Evolutionary conservation across 495 filamentous ascomycete species (phyloP), one percentile per base, ranked within the genome.

Genomic region (Lophium mytilinum): DNA sequence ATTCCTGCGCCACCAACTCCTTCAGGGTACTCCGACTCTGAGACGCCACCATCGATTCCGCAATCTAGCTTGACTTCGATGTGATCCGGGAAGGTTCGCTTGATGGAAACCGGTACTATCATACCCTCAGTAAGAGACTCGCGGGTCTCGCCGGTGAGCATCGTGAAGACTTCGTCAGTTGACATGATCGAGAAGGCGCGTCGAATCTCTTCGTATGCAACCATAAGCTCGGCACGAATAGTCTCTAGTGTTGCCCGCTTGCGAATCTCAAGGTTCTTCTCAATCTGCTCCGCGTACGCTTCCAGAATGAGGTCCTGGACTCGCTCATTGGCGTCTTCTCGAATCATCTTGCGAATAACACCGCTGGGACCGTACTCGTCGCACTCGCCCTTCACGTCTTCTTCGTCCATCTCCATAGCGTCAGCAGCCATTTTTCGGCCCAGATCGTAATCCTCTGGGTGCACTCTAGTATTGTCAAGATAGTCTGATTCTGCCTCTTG

Each of bases 341-440:
- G 87, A 71, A 97, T 85, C 7, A 98, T 80, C 70, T 89, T 91
- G 55, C 92, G 86, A 53, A 98, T 88, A 57, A 97, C 88, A 8
- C 91, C 93, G 36, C 87, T 88, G 0, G 84, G 76, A 1, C 93
- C 93, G 52, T 88, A 86, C 65, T 95, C 89, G 60, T 93, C 86
- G 7, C 83, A 84, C 71, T 97, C 92, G 0, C 87, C 90, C 70
- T 95, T 92, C 69, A 97, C 87, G 67, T 98, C 93, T 72, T 98
- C 93, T 70, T 98, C 93, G 64, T 98, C 94, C 61, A 96, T 72
- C 67, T 95, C 91, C 43, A 97, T 75, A 41, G 93, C 94, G 77
- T 98, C 93, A 12, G 94, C 93, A 19, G 93, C 94, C 85, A 97
- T 96, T 71, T 98, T 98, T 51, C 91, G 85, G 17, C 89, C 93